Evolutionary conservation across 495 filamentous ascomycete genomes (phyloP), one percentile per base, ranked within the genome.

Genomic region (Entonaema liquescens): DNA sequence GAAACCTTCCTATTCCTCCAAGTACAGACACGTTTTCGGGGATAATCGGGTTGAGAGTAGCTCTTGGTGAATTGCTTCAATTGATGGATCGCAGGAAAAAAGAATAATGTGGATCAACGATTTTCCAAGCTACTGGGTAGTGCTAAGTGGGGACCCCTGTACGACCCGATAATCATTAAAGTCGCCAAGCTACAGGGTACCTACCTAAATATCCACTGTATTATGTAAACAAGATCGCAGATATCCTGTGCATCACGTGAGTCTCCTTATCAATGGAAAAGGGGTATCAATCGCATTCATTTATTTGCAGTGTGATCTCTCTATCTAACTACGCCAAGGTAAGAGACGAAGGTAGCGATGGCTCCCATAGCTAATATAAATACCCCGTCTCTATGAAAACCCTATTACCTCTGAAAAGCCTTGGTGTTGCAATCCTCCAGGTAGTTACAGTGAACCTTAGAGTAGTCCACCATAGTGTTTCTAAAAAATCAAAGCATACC

Each of bases 11-110:
- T 47, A 13, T 47, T 5, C 12, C 11, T 47, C 19, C 9, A 47
- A 4, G 35, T 35, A 19, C 29, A 15, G 23, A 5, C 49, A 29
- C 29, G 25, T 29, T 25, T 54, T n/a, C 50, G 50, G 42, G 42
- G 42, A 47, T 23, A 47, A 47, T 47, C 42, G 42, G 42, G 42
- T 47, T 21, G 9, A 47, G 42, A 23, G 21, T 40, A 40, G 38
- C 15, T 40, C 38, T 47, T 23, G 19, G 17, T 26, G 25, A 26
- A 21, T 29, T 28, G 26, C 23, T 53, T 53, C 13, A 29, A 53
- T 56, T 36, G 29, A 57, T 57, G n/a, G 17, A 57, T 57, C 11
- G 19, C 19, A 21, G 33, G 29, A 36, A 57, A 57, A 57, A 57
- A 36, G 31, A 57, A 23, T 33, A 57, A 36, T 36, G 33, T 57